phyloP scores from a whole-genome alignment of 192 early-diverging fungal genomes.

The Backusella psychrophila region DNA sequence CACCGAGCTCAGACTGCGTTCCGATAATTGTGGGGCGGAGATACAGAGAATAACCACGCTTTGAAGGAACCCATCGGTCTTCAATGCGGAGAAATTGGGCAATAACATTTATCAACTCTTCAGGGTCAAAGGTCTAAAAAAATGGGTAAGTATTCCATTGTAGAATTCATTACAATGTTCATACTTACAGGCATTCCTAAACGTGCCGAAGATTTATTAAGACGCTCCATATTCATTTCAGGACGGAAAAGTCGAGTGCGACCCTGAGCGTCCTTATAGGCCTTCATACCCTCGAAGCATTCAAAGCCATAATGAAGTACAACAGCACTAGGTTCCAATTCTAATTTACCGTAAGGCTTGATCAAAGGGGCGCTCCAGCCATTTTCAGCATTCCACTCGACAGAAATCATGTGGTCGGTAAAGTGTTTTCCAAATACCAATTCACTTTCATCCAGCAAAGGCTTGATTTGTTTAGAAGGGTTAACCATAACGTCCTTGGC shows the following conservation, averaged over 20 bases:
- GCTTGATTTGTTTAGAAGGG: conserved; percentile 35
- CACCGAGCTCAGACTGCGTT: conserved; percentile 82
- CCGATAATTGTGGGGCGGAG: conserved; percentile 91
- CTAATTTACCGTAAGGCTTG: conserved; percentile 79
- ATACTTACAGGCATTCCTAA: conserved; percentile 74
- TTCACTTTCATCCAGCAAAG: conserved; percentile 54
- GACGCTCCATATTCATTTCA: conserved; percentile 94
- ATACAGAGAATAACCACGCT: conserved; percentile 92
- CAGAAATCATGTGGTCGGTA: conserved; percentile 91
- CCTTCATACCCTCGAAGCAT: conserved; percentile 95
- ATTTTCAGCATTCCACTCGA: conserved; percentile 72
- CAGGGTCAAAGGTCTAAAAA: conserved; percentile 60
- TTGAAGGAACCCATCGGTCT: conserved; percentile 84
- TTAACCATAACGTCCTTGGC: conserved; percentile 7
- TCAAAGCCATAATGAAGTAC: conserved; percentile 96
- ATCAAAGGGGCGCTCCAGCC: conserved; percentile 84
- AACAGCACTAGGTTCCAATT: conserved; percentile 79
- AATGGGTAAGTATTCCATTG: background rate
- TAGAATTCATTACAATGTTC: background rate
- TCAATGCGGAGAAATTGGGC: conserved; percentile 81
- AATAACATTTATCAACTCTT: conserved; percentile 79
- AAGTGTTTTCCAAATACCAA: conserved; percentile 89
- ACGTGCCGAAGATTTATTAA: conserved; percentile 73
- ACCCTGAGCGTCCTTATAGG: conserved; percentile 88
- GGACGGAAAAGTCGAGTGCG: conserved; percentile 90